Conservation (phyloP, 2,329 filamentous ascomycete species). For the Cadophora luteo-olivacea region DNA sequence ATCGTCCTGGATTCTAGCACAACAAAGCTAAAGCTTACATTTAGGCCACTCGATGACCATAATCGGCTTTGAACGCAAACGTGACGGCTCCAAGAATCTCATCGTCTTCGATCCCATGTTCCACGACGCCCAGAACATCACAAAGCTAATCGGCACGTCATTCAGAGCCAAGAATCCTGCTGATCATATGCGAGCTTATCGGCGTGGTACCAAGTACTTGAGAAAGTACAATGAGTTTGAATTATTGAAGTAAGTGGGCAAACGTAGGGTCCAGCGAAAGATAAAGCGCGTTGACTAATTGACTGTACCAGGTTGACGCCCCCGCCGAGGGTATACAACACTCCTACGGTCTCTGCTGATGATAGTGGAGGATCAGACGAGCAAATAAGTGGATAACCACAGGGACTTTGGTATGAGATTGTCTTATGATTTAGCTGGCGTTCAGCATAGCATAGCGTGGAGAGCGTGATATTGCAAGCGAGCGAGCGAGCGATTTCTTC, state of each 20-base stretch:
- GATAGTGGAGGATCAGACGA: background rate
- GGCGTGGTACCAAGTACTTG: conserved; percentile 72
- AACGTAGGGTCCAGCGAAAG: background rate
- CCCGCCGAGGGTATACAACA: background rate
- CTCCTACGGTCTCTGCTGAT: background rate
- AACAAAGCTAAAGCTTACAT: background rate
- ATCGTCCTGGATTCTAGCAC: background rate
- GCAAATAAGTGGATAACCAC: background rate
- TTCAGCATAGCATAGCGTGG: background rate
- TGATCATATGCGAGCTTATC: conserved; percentile 72
- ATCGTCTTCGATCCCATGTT: conserved; percentile 91
- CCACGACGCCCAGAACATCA: conserved; percentile 69
- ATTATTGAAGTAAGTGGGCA: conserved; percentile 67
- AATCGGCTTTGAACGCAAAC: conserved; percentile 77
- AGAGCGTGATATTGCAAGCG: background rate
- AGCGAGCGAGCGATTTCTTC: background rate
- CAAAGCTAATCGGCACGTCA: conserved; percentile 59
- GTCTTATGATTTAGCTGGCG: background rate
- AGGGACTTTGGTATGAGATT: background rate
- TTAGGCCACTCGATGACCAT: conserved; percentile 88
- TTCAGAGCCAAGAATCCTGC: conserved; percentile 55
- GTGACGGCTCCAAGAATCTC: conserved; percentile 69
- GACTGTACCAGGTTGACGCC: conserved; percentile 10
- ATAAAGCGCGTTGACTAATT: background rate
- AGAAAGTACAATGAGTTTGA: conserved; percentile 80